Conservation (phyloP, 2,329 filamentous ascomycete genomes). For the Hypoxylon sp. region DNA sequence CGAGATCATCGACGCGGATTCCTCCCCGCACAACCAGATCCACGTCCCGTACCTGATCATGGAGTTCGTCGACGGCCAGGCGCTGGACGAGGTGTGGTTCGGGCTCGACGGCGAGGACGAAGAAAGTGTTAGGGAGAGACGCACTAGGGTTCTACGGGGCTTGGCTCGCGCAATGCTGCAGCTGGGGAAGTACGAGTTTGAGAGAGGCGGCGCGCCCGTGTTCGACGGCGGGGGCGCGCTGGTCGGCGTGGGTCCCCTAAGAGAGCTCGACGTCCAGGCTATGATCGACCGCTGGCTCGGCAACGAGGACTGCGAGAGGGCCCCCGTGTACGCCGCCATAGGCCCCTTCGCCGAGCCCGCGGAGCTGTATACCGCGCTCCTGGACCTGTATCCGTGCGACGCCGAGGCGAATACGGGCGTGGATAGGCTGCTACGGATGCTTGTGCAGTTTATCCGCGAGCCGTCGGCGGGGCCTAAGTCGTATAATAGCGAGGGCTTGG, state of each 20-base stretch:
- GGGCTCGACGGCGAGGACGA: constrained; percentile 15
- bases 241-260: constrained; percentile 34
- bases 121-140: constrained; percentile 11
- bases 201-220: constrained; percentile 42
- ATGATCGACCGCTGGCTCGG: constrained; percentile 48
- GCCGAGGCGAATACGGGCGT: constrained; percentile 37
- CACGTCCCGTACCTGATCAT: constrained; percentile 44
- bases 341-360: constrained; percentile 37
- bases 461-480: constrained; percentile 17
- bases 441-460: constrained; percentile 44
- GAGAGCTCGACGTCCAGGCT: constrained; percentile 43
- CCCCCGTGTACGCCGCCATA: constrained; percentile 35
- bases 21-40: constrained; percentile 34
- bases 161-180: constrained; percentile 45
- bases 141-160: constrained; percentile 37
- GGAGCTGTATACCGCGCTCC: constrained; percentile 42
- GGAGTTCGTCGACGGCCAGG: constrained; percentile 41
- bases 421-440: constrained; percentile 43
- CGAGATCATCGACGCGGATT: constrained; percentile 46
- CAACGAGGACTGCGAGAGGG: constrained; percentile 37
- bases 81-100: constrained; percentile 50
- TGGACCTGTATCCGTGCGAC: constrained; percentile 39
- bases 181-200: constrained; percentile 45
- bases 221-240: constrained; percentile 39
- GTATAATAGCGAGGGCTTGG: neutral